Percentiles rank a stretch among this genome's conserved stretches.
These are phyloP conservation scores for Penicillium sp. DNA, from an alignment of 2,329 filamentous ascomycete species.

Conservation along the genomic window DNA sequence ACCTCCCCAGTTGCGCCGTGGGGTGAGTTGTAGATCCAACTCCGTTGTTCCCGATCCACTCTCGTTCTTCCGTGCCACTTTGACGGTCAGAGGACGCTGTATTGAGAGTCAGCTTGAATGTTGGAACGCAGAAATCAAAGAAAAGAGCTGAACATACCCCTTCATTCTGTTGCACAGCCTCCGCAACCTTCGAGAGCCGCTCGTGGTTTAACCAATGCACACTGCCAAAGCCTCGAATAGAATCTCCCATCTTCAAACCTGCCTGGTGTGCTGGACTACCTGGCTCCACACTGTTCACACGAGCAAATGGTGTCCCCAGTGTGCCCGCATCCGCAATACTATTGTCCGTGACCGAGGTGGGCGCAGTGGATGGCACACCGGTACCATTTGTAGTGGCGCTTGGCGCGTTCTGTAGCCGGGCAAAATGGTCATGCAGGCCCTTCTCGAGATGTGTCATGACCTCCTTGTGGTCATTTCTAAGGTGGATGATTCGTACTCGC, in stretches of 20 bases:
- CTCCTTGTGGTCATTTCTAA: slow-evolving; percentile 91
- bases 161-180: slow-evolving; percentile 85
- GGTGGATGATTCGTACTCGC: slow-evolving; percentile 78
- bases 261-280: slow-evolving; percentile 79
- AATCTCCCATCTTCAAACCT: slow-evolving; percentile 76
- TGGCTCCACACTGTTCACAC: slow-evolving; percentile 76
- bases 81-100: slow-evolving; percentile 70
- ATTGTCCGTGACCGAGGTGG: slow-evolving; percentile 20
- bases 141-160: slow-evolving; percentile 59
- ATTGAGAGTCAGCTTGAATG: slow-evolving; percentile 3
- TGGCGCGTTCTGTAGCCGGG: slow-evolving; percentile 60
- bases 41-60: slow-evolving; percentile 50
- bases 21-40: slow-evolving; percentile 69
- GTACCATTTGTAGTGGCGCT: slow-evolving; percentile 32
- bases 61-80: slow-evolving; percentile 54
- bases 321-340: slow-evolving; percentile 28
- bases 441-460: slow-evolving; percentile 82
- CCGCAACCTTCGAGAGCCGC: slow-evolving; percentile 77
- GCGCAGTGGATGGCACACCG: slow-evolving; percentile 23
- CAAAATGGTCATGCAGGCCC: slow-evolving; percentile 85
- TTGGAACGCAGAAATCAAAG: not conserved
- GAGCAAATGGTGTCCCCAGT: slow-evolving; percentile 72
- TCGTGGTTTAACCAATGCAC: slow-evolving; percentile 85
- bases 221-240: slow-evolving; percentile 79
- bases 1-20: slow-evolving; percentile 82